Evolutionary conservation across 1,139 yeast genomes (phyloP), one percentile per base, ranked within the genome.

Genomic region (Nakaseomyces delphensis): DNA sequence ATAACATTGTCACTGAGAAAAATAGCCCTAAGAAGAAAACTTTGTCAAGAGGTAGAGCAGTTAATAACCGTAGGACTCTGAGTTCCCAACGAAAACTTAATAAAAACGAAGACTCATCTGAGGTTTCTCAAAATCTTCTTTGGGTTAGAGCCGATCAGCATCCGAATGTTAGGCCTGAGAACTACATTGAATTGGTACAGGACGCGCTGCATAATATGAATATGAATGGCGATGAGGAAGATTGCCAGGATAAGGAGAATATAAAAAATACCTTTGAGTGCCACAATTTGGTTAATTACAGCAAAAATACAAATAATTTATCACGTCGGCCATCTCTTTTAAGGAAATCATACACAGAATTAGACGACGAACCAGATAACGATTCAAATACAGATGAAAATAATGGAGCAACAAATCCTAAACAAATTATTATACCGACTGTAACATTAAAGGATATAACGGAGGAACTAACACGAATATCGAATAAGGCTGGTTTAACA

Each of bases 111-210:
- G 27, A 20, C 10, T 21, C 27, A 5, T 21, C 45, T 30, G 44
- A 45, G 20, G 20, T 51, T 11, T 48, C 51, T 7, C 50, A 65
- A 20, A 65, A 67, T 42, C 60, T 78, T 13, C 65, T 85, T 41
- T 87, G 96, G 96, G 96, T 87, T 1, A 96, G 96, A 0, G 96
- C 96, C 1, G 79, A 78, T 47, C 72, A 85, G 36, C 96, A 87
- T 57, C 96, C 96, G 1, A 89, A 83, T 55, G 75, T 87, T 15
- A 89, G 93, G 19, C 96, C 96, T 1, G 94, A 84, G 54, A 84
- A 83, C 53, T 87, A 86, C 72, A 74, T 80, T 53, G 73, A 77
- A 47, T 87, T 85, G 64, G 84, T 87, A 32, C 83, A 82, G 55
- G 71, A 76, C 38, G 82, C 89, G 21, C 79, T 86, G 13, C 81